These are phyloP conservation scores for Citrullus mucosospermus DNA, from an alignment of 306 rosid species.

Conservation along the genomic window DNA sequence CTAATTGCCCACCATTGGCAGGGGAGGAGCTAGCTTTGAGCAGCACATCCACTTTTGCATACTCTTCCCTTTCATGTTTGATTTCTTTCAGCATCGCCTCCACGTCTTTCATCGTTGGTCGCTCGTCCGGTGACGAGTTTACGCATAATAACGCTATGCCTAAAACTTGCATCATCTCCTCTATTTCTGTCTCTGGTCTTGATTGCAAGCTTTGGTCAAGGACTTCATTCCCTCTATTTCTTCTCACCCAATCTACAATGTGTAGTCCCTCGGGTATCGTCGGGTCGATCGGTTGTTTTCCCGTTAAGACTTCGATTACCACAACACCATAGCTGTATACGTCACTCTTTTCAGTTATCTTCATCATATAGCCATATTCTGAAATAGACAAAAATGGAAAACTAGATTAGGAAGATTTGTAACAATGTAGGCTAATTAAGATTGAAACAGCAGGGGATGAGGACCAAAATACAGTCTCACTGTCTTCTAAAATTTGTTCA, in stretches of 20 bases:
- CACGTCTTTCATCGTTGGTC: conserved; percentile 93
- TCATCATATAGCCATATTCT: conserved; percentile 94
- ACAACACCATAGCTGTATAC: conserved; percentile 86
- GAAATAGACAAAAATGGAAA: conserved; percentile 5
- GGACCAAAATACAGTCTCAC: neutral
- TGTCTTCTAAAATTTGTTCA: neutral
- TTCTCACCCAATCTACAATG: conserved; percentile 90
- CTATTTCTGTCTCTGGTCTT: conserved; percentile 67
- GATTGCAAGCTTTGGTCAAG: conserved; percentile 53
- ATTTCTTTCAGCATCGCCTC: conserved; percentile 85
- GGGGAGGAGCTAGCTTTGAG: conserved; percentile 49
- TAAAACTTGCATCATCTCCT: conserved; percentile 77
- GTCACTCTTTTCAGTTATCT: conserved; percentile 62
- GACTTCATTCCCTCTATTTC: conserved; percentile 52
- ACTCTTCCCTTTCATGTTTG: conserved; percentile 72
- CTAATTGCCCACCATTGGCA: conserved; percentile 15
- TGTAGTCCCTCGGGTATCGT: conserved; percentile 80
- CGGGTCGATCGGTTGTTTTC: conserved; percentile 98
- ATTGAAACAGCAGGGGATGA: neutral
- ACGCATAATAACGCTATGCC: conserved; percentile 89
- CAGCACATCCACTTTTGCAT: conserved; percentile 76
- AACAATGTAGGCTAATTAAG: neutral
- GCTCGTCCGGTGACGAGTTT: conserved; percentile 63
- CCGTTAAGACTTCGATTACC: conserved; percentile 70
- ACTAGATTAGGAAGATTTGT: neutral